Base-by-base conservation (phyloP, 179 eudicot genomes). In the Heliamphora pulchella region DNA sequence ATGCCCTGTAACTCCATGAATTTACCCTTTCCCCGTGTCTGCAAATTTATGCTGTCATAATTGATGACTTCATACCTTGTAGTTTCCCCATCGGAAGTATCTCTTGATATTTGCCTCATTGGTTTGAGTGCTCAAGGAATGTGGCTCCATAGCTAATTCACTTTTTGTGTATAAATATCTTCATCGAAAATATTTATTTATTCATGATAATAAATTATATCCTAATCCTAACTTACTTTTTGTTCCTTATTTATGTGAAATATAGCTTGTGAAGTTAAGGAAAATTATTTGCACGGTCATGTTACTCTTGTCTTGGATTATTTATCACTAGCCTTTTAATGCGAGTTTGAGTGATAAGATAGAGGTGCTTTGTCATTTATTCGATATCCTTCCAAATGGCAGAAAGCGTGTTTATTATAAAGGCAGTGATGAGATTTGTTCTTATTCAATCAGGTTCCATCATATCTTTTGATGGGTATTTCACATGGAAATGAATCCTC, bases 401-500 rank as follows among this genome's bases (percentile, higher is more conserved):
- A 70, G 20, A 1, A 44, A 31, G 2, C 17, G 5, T 43, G 3
- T 39, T 0, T 15, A 18, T 44, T 41, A 13, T 15, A 15, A 80
- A 55, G 57, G 65, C 13, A 43, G 47, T 8, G 50, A 55, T 44
- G 48, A 54, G 79, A 2, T 22, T 74, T n/a, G 66, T 59, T 79
- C 75, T 75, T 11, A 77, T 20, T 46, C 58, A 51, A 22, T 79
- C 90, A 92, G 97, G 93, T 92, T 76, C 91, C 97, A 11, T 92
- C 97, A 47, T 61, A 87, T 86, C 87, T 83, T 77, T 81, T 92
- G 77, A 80, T 92, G 86, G 93, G 92, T 15, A 85, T 91, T 75
- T 63, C 89, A 6, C 89, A 78, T 53, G 90, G 81, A 73, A 81
- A 77, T 78, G 84, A 79, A 79, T 74, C 85, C 71, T 11, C 80